Evolutionary conservation across 208 protist genomes (phyloP), one percentile per base, ranked within the genome.

Genomic region (Acanthamoeba castellanii): DNA sequence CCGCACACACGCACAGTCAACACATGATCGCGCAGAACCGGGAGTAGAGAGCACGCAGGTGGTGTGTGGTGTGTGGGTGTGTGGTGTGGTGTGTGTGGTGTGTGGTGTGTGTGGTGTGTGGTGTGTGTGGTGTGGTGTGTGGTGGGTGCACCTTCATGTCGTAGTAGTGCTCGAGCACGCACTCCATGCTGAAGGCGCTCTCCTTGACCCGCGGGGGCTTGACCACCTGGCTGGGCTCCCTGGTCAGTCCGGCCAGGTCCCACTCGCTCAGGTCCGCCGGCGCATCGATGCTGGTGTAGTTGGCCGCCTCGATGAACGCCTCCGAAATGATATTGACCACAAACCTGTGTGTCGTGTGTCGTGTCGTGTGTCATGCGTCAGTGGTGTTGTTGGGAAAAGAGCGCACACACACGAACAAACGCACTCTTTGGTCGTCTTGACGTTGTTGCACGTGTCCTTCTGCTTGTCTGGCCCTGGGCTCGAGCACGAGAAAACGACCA

Each of bases 121-220:
- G n/a, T n/a, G n/a, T n/a, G n/a, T n/a, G n/a, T n/a, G n/a, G n/a
- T n/a, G n/a, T n/a, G n/a, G n/a, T n/a, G n/a, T n/a, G n/a, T n/a
- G n/a, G n/a, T n/a, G n/a, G n/a, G n/a, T 27, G n/a, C 32, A 82
- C 74, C 37, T 50, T 82, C 74, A 82, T 82, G 74, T 82, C 74
- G 42, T 82, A 82, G 74, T 50, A 82, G 74, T 82, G 74, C 42
- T 82, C 74, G 0, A 82, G 74, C 37, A 82, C 42, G 74, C 74
- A 82, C 74, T 82, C 74, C 74, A 82, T 82, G 74, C 74, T 82
- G 74, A 82, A 82, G 74, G 74, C 74, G 74, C 74, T 82, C 37
- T 82, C 74, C 74, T 82, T 82, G 74, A 82, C 74, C 22, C 74
- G 32, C 32, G 74, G 34, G 0, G 74, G 74, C 4, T 20, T 42